These are phyloP conservation scores for Grifola frondosa DNA, from an alignment of 1,284 basidiomycete species.

Conservation along the genomic window DNA sequence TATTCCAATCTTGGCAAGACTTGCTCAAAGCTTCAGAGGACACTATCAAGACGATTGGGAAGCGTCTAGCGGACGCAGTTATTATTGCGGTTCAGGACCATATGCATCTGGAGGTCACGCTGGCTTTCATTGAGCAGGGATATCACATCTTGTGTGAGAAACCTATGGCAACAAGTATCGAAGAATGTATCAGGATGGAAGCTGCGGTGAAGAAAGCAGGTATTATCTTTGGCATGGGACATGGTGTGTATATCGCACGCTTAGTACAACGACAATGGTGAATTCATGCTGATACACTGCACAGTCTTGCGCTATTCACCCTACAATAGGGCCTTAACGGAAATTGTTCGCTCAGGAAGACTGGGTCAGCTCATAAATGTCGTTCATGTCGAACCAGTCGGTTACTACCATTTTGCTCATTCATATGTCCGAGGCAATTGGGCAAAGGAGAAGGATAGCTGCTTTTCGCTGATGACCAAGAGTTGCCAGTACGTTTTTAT, in stretches of 20 bases:
- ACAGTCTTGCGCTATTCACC: conserved; percentile 84
- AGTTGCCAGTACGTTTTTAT: conserved; percentile 70
- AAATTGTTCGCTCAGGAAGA: conserved; percentile 66
- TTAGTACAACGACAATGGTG: conserved; percentile 1
- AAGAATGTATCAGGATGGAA: conserved; percentile 76
- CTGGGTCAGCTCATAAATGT: conserved; percentile 80
- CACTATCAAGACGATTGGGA: conserved; percentile 57
- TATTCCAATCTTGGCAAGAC: conserved; percentile 73
- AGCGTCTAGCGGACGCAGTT: conserved; percentile 77
- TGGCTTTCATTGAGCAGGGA: conserved; percentile 75
- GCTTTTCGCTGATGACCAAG: conserved; percentile 85
- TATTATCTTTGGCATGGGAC: conserved; percentile 82
- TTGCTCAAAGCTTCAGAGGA: conserved; percentile 67
- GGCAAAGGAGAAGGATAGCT: conserved; percentile 65
- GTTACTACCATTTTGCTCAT: conserved; percentile 83
- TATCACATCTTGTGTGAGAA: conserved; percentile 91
- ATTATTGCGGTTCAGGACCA: conserved; percentile 76
- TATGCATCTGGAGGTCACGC: conserved; percentile 71
- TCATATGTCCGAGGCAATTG: conserved; percentile 84
- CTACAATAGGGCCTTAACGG: conserved; percentile 69
- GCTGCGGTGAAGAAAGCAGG: conserved; percentile 63
- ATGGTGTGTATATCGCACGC: conserved; percentile 47
- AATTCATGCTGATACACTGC: not conserved
- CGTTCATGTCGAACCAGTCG: conserved; percentile 76
- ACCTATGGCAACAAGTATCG: conserved; percentile 78